Evolutionary conservation across 257 asterid species (phyloP), one percentile per base, ranked within the genome.

Genomic region (Ilex asprella): DNA sequence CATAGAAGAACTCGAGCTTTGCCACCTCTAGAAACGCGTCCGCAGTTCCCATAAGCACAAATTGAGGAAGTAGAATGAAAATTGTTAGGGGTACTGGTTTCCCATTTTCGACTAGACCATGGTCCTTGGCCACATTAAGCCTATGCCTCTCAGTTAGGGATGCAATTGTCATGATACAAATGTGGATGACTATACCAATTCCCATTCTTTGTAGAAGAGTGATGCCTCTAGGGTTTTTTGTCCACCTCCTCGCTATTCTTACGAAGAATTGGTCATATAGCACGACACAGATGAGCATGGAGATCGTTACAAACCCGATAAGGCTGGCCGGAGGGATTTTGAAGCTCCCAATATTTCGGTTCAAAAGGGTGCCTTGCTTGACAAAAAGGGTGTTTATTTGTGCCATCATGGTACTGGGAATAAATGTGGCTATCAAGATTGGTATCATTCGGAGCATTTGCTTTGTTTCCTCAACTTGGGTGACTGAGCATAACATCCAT

Each of bases 1-100:
- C 86, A 14, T 81, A 81, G 71, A 81, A 78, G 32, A 81, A 81
- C 70, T 81, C 86, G 2, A 75, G 13, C 51, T 78, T 76, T 1
- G 80, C 84, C 21, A 73, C 76, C 44, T 76, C 79, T 2, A 72
- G 39, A 39, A 31, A 81, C 0, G 78, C 79, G 10, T 81, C 87
- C 12, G 84, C 87, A 32, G 67, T 61, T n/a, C 87, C 87, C 64
- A 60, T 71, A 0, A 81, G 73, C 54, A 74, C 56, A 66, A 72
- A 81, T 10, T 81, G 86, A 5, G 86, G 86, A 31, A 78, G 70
- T 60, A 81, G 75, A 16, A 69, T n/a, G 53, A 76, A 76, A 56
- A 77, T 74, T 0, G 80, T 54, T 41, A 76, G 16, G 1, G 82
- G 82, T 16, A 12, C 12, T 79, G 27, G 27, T 21, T 21, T 21